phyloP scores from a whole-genome alignment of 1,284 basidiomycete genomes.

The Mycena citricolor region DNA sequence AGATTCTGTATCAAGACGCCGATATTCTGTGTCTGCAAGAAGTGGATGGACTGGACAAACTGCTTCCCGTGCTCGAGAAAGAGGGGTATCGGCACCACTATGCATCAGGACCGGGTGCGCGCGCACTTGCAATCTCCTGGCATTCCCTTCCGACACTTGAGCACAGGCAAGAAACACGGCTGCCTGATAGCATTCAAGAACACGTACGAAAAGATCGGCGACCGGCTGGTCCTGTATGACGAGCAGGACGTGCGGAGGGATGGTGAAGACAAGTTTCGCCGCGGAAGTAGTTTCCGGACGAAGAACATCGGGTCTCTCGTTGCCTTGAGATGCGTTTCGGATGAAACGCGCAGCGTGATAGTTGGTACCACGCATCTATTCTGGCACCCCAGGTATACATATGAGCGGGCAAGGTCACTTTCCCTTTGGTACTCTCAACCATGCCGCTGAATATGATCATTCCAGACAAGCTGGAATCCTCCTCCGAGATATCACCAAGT shows the following conservation, averaged over 20 bases:
- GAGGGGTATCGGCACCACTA: slow-evolving; percentile 63
- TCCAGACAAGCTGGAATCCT: slow-evolving; percentile 70
- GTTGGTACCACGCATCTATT: slow-evolving; percentile 88
- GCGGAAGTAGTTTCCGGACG: slow-evolving; percentile 71
- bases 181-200: slow-evolving; percentile 75
- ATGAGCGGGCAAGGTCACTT: slow-evolving; percentile 78
- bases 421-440: background rate
- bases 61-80: slow-evolving; percentile 56
- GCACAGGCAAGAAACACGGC: slow-evolving; percentile 75
- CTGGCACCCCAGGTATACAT: slow-evolving; percentile 90
- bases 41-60: slow-evolving; percentile 71
- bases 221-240: slow-evolving; percentile 64
- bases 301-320: slow-evolving; percentile 82
- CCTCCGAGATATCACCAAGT: slow-evolving; percentile 62
- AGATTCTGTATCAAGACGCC: slow-evolving; percentile 64
- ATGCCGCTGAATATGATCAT: slow-evolving; percentile 4
- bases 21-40: slow-evolving; percentile 89
- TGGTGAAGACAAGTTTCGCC: slow-evolving; percentile 37
- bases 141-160: background rate
- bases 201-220: slow-evolving; percentile 46
- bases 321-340: slow-evolving; percentile 51
- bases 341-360: slow-evolving; percentile 53
- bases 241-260: slow-evolving; percentile 50
- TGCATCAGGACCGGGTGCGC: slow-evolving; percentile 51
- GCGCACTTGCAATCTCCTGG: too few relatives aligned